Evolutionary conservation across 2,329 filamentous ascomycete genomes (phyloP), one percentile per base, ranked within the genome.

Genomic region (Cercospora sp.): DNA sequence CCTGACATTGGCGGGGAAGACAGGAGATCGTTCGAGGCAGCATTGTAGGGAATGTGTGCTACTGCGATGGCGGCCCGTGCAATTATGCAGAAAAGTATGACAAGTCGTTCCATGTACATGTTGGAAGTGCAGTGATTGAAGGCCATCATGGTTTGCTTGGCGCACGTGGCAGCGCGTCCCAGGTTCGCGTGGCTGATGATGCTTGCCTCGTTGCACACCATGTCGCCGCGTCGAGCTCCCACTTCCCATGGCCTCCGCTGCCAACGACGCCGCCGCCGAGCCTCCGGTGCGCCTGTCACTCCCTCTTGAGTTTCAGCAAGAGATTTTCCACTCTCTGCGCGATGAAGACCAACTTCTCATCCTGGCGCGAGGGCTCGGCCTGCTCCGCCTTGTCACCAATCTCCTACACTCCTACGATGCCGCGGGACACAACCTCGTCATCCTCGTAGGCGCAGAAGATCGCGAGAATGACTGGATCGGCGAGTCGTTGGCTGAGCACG

Each of bases 381-480:
- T 98, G 57, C 88, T 97, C 79, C 92, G 93, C 73, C 88, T 99
- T 66, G 87, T 97, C 76, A 96, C 93, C n/a, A 99, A 98, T 78
- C 87, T 99, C 45, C 88, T 99, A 30, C 95, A 99, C 81, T 94
- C 94, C 21, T 97, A 97, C 81, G 95, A 99, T 85, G 94, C 93
- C 1, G 93, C 93, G 3, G 95, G 95, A 13, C 96, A 95, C 81
- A 98, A 97, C 77, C 84, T 99, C 65, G 90, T 99, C 60, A 84
- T 99, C 55, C 82, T 99, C 21, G 89, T 98, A 51, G 94, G 93
- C 9, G 94, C 95, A 40, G 91, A 95, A 69, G 93, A 97, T 37
- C 89, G 92, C 68, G 95, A 99, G 78, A 97, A 97, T 87, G 90
- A 90, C 66, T 98, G 94, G 94, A 93, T 99, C 69, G 95, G 95